A percentile compares a stretch with the other conserved stretches of the same genome.
These are phyloP conservation scores for Tulasnella sp. DNA, from an alignment of 768 basidiomycete genomes.

Conservation along the genomic window DNA sequence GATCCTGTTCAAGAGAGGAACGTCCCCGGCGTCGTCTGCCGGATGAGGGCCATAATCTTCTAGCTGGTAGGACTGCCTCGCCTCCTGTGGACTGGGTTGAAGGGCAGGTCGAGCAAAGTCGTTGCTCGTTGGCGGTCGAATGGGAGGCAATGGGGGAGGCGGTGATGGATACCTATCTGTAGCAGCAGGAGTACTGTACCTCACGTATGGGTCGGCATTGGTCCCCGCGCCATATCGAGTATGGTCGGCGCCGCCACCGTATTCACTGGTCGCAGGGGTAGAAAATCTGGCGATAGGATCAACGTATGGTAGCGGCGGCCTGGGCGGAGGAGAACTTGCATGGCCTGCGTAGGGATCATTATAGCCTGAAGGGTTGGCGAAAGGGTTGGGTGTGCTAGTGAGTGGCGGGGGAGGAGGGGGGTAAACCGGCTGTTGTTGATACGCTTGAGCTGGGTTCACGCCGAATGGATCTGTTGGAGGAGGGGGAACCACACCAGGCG, in stretches of 20 bases:
- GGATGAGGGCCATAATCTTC: constrained; percentile 5
- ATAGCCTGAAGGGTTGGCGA: background rate
- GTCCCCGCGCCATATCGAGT: background rate
- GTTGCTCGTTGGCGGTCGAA: background rate
- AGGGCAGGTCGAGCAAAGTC: background rate
- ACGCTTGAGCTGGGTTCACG: background rate
- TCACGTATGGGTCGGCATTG: background rate
- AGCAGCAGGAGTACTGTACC: background rate
- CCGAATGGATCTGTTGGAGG: constrained; percentile 1
- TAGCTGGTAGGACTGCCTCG: constrained; percentile 1
- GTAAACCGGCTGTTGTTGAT: constrained; percentile 1
- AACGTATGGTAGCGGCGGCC: constrained; percentile 1
- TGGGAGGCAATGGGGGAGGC: background rate
- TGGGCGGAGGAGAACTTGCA: background rate
- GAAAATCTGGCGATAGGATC: background rate
- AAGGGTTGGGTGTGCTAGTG: constrained; percentile 8
- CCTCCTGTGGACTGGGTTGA: constrained; percentile 3
- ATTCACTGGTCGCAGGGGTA: background rate
- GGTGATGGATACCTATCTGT: background rate
- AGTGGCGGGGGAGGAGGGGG: constrained; percentile 8
- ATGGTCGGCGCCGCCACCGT: background rate
- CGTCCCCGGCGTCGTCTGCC: constrained; percentile 11
- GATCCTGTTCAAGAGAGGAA: constrained; percentile 14
- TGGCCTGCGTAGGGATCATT: background rate
- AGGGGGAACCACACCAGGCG: background rate